A percentile compares a stretch with the other conserved stretches of the same genome.
Conservation (phyloP, 2,329 filamentous ascomycete genomes). For the Colletotrichum lindemuthianum region DNA sequence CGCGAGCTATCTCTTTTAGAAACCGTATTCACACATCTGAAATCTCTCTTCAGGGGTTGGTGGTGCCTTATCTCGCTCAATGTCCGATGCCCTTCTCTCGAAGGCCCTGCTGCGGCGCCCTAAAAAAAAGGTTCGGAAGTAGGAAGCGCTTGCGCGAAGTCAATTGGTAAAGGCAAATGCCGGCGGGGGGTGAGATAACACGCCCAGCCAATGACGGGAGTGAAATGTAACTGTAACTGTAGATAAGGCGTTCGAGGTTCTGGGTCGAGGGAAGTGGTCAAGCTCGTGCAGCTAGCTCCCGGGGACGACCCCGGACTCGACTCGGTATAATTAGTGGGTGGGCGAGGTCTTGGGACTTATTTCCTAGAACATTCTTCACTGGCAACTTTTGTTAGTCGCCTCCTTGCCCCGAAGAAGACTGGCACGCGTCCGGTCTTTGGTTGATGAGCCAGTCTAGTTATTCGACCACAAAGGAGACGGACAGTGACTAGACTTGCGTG, state of each 20-base stretch:
- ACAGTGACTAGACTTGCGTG: no score
- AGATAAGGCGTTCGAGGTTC: slow-evolving; percentile 15
- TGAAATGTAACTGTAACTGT: not conserved
- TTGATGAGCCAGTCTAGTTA: not conserved
- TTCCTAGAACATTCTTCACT: not conserved
- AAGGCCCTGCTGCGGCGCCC: slow-evolving; percentile 1
- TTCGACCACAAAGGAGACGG: not conserved
- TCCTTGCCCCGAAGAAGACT: no score
- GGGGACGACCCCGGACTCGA: slow-evolving; percentile 31
- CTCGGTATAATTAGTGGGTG: slow-evolving; percentile 5
- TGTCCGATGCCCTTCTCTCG: not conserved
- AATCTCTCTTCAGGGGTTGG: not conserved
- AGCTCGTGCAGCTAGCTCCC: not conserved
- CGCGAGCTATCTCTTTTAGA: slow-evolving; percentile 33
- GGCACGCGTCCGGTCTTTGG: not conserved
- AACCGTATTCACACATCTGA: slow-evolving; percentile 28
- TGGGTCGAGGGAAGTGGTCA: not conserved
- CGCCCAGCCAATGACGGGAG: slow-evolving; percentile 10
- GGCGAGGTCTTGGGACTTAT: not conserved
- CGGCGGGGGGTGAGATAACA: slow-evolving; percentile 30
- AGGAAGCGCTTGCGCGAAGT: slow-evolving; percentile 11
- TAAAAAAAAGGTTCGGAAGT: slow-evolving; percentile 1
- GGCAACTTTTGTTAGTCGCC: no score
- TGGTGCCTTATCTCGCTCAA: slow-evolving; percentile 14
- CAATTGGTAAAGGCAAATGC: slow-evolving; percentile 26